A percentile compares a stretch with the other conserved stretches of the same genome.
phyloP scores from a whole-genome alignment of 1,284 basidiomycete genomes.

The Spongiforma sp. region DNA sequence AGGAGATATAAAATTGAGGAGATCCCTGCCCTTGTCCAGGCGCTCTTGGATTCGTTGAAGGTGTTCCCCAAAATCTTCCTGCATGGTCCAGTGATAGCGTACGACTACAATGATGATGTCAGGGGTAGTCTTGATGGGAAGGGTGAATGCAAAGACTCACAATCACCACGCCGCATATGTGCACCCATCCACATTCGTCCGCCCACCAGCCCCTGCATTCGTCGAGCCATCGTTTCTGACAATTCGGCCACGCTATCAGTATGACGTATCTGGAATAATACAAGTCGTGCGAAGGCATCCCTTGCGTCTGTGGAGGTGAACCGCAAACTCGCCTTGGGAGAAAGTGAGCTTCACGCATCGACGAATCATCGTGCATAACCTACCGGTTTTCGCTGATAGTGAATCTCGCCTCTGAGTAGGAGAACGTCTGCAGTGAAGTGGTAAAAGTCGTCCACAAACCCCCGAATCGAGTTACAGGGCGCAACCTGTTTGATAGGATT shows the following conservation, averaged over 20 bases:
- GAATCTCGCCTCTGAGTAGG: conserved; percentile 49
- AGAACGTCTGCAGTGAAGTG: conserved; percentile 43
- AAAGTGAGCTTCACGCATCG: conserved; percentile 33
- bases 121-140: conserved; percentile 27
- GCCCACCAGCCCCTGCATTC: conserved; percentile 41
- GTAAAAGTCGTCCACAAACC: conserved; percentile 46
- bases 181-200: conserved; percentile 52
- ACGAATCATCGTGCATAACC: conserved; percentile 14
- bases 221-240: conserved; percentile 39
- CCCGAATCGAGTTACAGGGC: conserved; percentile 41
- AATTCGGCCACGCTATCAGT: conserved; percentile 38
- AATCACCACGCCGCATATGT: conserved; percentile 56
- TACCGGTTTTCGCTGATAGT: conserved; percentile 51
- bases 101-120: conserved; percentile 30
- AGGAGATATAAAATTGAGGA: conserved; percentile 30
- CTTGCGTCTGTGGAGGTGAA: conserved; percentile 43
- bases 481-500: conserved; percentile 44
- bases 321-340: conserved; percentile 43
- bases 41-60: conserved; percentile 43
- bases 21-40: conserved; percentile 38
- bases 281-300: conserved; percentile 40
- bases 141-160: conserved; percentile 27
- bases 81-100: conserved; percentile 45
- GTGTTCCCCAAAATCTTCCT: conserved; percentile 40
- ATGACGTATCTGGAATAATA: conserved; percentile 42